phyloP scores from a whole-genome alignment of 352 stramenopile genomes.

The Globisporangium acanthophoron region DNA sequence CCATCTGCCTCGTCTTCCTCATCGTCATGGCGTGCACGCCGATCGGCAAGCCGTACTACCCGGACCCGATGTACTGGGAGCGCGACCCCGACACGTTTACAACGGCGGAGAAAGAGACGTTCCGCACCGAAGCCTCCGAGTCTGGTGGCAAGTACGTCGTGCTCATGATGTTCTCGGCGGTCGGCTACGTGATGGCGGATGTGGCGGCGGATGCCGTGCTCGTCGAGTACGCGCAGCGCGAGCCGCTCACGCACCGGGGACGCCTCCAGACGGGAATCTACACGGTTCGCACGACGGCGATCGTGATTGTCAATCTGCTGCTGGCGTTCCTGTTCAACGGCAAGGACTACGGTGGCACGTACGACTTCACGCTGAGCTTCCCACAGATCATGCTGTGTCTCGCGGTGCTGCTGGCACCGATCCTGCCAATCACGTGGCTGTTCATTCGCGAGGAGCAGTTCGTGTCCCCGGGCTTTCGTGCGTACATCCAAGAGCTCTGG shows the following conservation, averaged over 20 bases:
- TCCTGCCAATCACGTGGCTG: slow-evolving; percentile 19
- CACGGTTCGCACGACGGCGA: slow-evolving; percentile 23
- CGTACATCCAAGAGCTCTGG: slow-evolving; percentile 26
- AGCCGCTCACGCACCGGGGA: slow-evolving; percentile 33
- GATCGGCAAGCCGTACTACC: slow-evolving; percentile 43
- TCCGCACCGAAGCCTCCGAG: slow-evolving; percentile 28
- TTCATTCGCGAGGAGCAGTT: slow-evolving; percentile 26
- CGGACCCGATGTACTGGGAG: slow-evolving; percentile 16
- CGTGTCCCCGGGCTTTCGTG: slow-evolving; percentile 12
- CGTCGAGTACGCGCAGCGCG: slow-evolving; percentile 28
- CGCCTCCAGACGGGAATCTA: slow-evolving; percentile 45
- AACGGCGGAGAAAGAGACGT: slow-evolving; percentile 13
- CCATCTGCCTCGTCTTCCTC: slow-evolving; percentile 34
- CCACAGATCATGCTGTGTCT: slow-evolving; percentile 24
- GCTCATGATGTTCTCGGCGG: slow-evolving; percentile 61
- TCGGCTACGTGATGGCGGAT: slow-evolving; percentile 76
- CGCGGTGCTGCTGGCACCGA: slow-evolving; percentile 6
- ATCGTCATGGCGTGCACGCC: slow-evolving; percentile 37
- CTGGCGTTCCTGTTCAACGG: slow-evolving; percentile 53
- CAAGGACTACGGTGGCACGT: slow-evolving; percentile 45
- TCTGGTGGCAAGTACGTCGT: slow-evolving; percentile 53
- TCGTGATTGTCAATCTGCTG: slow-evolving; percentile 32
- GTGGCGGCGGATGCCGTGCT: slow-evolving; percentile 51
- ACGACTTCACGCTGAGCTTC: slow-evolving; percentile 46
- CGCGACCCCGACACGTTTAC: slow-evolving; percentile 19